These are phyloP conservation scores for Fragosphaeria purpurea DNA, from an alignment of 2,329 filamentous ascomycete species.

Conservation along the genomic window DNA sequence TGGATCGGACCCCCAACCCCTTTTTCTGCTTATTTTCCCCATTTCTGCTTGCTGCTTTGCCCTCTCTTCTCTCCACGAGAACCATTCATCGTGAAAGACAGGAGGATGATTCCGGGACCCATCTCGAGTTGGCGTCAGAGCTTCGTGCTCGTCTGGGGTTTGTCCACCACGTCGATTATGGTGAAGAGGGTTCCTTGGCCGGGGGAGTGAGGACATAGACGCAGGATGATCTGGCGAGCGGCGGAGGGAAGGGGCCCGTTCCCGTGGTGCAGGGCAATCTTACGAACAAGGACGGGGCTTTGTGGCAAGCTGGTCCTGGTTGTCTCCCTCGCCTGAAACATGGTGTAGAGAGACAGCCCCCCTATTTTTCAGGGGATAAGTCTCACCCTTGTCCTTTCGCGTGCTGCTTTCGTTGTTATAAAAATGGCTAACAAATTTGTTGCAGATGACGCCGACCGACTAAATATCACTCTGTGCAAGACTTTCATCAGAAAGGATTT, in stretches of 20 bases:
- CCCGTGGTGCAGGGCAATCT: background rate
- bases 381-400: constrained; percentile 14
- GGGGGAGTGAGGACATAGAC: background rate
- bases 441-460: too few species aligned
- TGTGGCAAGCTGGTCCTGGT: constrained; percentile 32
- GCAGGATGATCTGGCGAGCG: background rate
- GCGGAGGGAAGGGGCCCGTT: background rate
- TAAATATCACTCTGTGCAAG: too few species aligned
- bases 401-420: background rate
- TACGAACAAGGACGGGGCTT: constrained; percentile 28
- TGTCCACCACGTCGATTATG: background rate
- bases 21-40: constrained; percentile 5
- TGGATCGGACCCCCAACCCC: too few species aligned
- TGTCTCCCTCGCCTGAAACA: constrained; percentile 37
- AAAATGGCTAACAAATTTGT: background rate
- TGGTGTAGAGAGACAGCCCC: constrained; percentile 38
- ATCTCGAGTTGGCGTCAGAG: constrained; percentile 92
- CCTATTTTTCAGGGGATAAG: constrained; percentile 39
- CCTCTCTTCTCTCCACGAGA: background rate
- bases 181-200: background rate
- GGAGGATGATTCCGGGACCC: constrained; percentile 51
- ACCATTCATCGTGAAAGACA: background rate
- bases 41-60: background rate
- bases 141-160: constrained; percentile 70
- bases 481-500: too few species aligned